phyloP scores from a whole-genome alignment of 2,329 filamentous ascomycete species.

The Setomelanomma holmii region DNA sequence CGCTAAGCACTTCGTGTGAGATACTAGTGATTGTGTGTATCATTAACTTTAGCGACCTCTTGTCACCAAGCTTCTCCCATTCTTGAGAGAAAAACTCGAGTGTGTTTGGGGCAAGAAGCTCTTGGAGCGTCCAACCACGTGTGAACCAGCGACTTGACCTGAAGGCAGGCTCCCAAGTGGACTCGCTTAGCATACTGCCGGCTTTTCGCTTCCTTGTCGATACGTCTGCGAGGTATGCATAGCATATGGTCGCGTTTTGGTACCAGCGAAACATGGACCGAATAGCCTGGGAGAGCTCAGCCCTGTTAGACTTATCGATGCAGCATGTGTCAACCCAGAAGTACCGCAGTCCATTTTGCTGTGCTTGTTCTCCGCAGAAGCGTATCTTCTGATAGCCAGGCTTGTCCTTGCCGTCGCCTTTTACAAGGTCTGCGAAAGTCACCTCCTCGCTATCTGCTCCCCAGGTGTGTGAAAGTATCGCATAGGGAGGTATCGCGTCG shows the following conservation, averaged over 20 bases:
- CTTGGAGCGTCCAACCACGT: no score
- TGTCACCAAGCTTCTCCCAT: not conserved
- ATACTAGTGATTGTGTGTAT: constrained; percentile 5
- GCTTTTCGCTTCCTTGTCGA: not conserved
- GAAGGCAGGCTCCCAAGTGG: not conserved
- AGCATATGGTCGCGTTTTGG: not conserved
- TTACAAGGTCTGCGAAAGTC: no score
- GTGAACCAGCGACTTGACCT: no score
- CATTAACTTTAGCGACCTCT: not conserved
- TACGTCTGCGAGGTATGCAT: not conserved
- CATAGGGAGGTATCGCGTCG: not conserved
- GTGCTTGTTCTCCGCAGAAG: no score
- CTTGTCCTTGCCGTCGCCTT: no score
- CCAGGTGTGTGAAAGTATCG: no score
- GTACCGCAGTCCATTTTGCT: no score
- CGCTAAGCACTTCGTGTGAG: not conserved
- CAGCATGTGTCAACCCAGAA: no score
- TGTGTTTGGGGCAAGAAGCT: not conserved
- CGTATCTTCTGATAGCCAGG: no score
- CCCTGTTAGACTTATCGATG: no score
- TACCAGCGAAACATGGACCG: constrained; percentile 8
- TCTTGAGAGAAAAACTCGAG: constrained; percentile 4
- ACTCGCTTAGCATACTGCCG: not conserved
- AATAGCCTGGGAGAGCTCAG: no score
- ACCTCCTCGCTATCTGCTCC: no score